Evolutionary conservation across 2,329 filamentous ascomycete genomes (phyloP).

Genomic region (Arthrinium phaeospermum): DNA sequence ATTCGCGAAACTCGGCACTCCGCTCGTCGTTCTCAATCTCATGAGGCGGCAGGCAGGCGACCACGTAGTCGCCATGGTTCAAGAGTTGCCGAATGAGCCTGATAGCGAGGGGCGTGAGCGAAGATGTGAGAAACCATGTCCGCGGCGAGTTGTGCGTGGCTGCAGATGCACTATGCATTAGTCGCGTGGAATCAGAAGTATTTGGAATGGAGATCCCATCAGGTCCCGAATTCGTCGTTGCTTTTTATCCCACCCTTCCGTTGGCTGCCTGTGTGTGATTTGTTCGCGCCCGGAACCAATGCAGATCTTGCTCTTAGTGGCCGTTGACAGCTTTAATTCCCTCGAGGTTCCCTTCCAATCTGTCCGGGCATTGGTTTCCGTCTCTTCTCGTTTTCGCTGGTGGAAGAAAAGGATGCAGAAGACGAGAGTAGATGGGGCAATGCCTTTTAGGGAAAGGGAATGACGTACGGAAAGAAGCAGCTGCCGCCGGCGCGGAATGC

Average conservation of each 20-base stretch:
- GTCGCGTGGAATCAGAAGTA: constrained; percentile 27
- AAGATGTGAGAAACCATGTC: constrained; percentile 91
- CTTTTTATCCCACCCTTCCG: constrained; percentile 8
- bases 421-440: neutral
- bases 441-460: constrained; percentile 14
- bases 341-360: neutral
- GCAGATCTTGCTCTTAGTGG: neutral
- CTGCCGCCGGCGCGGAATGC: constrained; percentile 49
- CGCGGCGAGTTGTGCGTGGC: constrained; percentile 76
- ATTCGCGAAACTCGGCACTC: constrained; percentile 78
- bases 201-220: constrained; percentile 7
- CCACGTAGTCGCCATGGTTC: constrained; percentile 89
- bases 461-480: constrained; percentile 56
- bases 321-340: neutral
- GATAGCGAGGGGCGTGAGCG: constrained; percentile 83
- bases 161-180: constrained; percentile 55
- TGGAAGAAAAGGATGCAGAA: neutral
- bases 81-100: constrained; percentile 82
- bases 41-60: constrained; percentile 78
- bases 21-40: constrained; percentile 80
- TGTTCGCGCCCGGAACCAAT: neutral
- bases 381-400: neutral
- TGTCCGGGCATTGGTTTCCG: neutral
- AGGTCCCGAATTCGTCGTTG: constrained; percentile 15
- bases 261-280: neutral